These are phyloP conservation scores for Teratosphaeria zuluensis DNA, from an alignment of 2,329 filamentous ascomycete genomes.

Conservation along the genomic window DNA sequence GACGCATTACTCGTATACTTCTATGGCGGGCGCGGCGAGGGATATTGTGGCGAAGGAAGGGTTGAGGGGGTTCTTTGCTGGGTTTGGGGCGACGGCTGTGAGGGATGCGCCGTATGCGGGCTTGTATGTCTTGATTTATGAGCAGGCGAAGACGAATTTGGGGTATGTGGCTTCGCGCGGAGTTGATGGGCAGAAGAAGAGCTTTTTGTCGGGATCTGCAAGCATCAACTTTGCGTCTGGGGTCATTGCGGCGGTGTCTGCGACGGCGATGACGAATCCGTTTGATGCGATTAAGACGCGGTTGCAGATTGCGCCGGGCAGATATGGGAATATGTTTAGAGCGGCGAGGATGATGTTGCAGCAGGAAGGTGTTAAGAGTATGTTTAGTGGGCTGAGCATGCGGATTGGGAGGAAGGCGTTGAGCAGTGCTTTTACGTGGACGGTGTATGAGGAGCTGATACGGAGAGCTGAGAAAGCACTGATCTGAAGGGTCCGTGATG, in stretches of 20 bases:
- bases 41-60: slow-evolving; percentile 70
- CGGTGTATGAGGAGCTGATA: slow-evolving; percentile 88
- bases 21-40: slow-evolving; percentile 58
- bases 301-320: slow-evolving; percentile 76
- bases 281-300: slow-evolving; percentile 96
- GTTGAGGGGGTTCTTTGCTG: slow-evolving; percentile 76
- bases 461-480: slow-evolving; percentile 51
- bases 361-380: slow-evolving; percentile 68
- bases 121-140: slow-evolving; percentile 88
- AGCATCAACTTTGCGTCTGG: slow-evolving; percentile 81
- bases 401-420: slow-evolving; percentile 85
- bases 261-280: slow-evolving; percentile 85
- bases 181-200: background rate
- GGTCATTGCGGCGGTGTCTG: slow-evolving; percentile 67
- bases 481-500: background rate
- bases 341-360: slow-evolving; percentile 67
- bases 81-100: slow-evolving; percentile 86
- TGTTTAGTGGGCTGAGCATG: slow-evolving; percentile 78
- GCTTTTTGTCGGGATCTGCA: slow-evolving; percentile 36
- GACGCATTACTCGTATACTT: slow-evolving; percentile 72
- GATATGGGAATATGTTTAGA: slow-evolving; percentile 73
- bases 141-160: slow-evolving; percentile 63
- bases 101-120: slow-evolving; percentile 96
- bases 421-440: slow-evolving; percentile 94
- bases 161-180: slow-evolving; percentile 14